Evolutionary conservation across 257 asterid species (phyloP).

Genomic region (Solanum gracilifrons): DNA sequence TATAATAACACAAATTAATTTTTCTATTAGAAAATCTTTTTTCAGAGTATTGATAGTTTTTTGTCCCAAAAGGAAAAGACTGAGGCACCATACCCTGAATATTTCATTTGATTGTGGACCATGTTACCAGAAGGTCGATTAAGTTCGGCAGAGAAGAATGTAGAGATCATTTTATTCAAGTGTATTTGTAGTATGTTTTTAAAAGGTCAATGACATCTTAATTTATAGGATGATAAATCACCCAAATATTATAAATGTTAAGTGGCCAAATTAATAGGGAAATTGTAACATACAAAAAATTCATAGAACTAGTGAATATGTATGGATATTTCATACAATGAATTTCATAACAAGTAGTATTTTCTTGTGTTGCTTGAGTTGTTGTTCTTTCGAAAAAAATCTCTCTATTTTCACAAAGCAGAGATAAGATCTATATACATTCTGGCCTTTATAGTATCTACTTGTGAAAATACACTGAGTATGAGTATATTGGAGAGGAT

Average conservation of each 20-base stretch:
- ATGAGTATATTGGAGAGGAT: neutral
- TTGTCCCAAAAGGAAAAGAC: neutral
- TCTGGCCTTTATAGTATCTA: rapidly evolving
- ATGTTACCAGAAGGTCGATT: neutral
- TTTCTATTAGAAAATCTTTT: neutral
- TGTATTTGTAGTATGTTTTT: neutral
- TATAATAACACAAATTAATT: neutral
- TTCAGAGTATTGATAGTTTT: neutral
- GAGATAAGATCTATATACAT: too few species aligned
- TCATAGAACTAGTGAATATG: neutral
- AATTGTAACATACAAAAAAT: neutral
- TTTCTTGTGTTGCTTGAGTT: neutral
- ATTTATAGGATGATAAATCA: neutral
- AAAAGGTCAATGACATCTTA: neutral
- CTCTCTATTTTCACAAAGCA: neutral
- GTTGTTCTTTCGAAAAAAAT: rapidly evolving
- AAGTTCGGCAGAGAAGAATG: neutral
- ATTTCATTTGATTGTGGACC: neutral
- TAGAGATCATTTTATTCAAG: neutral
- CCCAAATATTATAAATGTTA: neutral
- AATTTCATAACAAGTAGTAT: neutral
- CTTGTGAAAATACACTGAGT: neutral
- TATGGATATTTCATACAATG: neutral
- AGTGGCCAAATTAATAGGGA: neutral
- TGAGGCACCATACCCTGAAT: neutral